Evolutionary conservation across 257 asterid species (phyloP).

Genomic region (Plantago major): DNA sequence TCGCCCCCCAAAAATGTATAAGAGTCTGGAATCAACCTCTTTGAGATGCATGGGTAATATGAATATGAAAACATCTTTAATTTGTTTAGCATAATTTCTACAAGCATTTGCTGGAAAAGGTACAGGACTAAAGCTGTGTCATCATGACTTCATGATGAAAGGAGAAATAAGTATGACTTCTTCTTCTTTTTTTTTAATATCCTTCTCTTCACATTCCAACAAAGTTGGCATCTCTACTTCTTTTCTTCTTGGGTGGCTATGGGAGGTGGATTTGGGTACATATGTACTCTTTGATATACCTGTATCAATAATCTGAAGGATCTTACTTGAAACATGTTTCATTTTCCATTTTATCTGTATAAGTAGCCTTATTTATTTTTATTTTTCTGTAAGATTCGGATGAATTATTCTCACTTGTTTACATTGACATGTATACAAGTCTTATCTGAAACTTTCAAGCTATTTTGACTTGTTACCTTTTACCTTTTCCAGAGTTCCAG

Average conservation of each 20-base stretch:
- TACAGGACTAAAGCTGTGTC: neutral
- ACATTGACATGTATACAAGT: constrained; percentile 1
- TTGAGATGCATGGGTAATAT: constrained; percentile 1
- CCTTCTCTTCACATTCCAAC: too few relatives aligned
- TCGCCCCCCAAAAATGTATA: neutral
- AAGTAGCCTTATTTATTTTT: neutral
- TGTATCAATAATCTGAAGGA: neutral
- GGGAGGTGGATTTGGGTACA: neutral
- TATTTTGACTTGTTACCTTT: constrained; percentile 18
- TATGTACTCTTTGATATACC: neutral
- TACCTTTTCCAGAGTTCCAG: constrained; percentile 68
- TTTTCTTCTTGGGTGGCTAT: too few relatives aligned
- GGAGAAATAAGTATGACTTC: too few relatives aligned
- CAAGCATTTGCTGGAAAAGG: neutral
- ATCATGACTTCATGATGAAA: neutral
- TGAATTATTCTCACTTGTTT: constrained; percentile 1
- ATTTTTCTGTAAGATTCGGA: neutral
- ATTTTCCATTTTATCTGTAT: neutral
- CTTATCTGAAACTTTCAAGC: neutral
- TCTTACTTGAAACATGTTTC: neutral
- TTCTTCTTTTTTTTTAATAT: too few relatives aligned
- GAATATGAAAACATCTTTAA: constrained; percentile 6
- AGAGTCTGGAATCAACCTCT: neutral
- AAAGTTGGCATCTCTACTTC: too few relatives aligned
- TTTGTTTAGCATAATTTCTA: neutral